Conservation (phyloP, 306 rosid genomes). For the Vicia sativa region DNA sequence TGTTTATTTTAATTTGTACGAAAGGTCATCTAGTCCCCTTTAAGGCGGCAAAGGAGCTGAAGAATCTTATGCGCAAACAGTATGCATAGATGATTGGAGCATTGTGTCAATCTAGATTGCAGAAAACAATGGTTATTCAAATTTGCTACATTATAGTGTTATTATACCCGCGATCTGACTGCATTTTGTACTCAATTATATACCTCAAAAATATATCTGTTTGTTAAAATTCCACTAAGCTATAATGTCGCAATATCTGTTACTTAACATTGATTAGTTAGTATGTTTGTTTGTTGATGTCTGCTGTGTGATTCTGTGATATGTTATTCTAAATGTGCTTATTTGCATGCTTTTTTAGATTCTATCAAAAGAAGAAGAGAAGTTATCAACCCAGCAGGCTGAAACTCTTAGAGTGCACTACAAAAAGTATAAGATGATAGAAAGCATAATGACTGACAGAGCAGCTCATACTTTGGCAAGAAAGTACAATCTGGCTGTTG, state of each 20-base stretch:
- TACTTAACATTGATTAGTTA: background rate
- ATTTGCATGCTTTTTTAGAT: conserved; percentile 37
- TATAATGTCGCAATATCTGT: background rate
- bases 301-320: background rate
- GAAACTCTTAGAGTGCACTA: conserved; percentile 49
- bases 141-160: background rate
- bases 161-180: background rate
- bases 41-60: background rate
- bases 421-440: conserved; percentile 61
- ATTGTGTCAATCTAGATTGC: background rate
- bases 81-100: background rate
- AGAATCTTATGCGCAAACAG: too few relatives aligned
- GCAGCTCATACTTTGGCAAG: conserved; percentile 62
- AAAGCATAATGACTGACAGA: conserved; percentile 57
- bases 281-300: conserved; percentile 11
- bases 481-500: conserved; percentile 36
- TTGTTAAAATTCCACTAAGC: background rate
- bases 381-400: conserved; percentile 64
- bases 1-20: background rate
- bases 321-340: conserved; percentile 25
- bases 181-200: background rate
- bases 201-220: background rate
- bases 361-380: conserved; percentile 60
- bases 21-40: background rate
- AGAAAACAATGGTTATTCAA: background rate